These are phyloP conservation scores for Tolypocladium inflatum DNA, from an alignment of 2,329 filamentous ascomycete species.

Conservation along the genomic window DNA sequence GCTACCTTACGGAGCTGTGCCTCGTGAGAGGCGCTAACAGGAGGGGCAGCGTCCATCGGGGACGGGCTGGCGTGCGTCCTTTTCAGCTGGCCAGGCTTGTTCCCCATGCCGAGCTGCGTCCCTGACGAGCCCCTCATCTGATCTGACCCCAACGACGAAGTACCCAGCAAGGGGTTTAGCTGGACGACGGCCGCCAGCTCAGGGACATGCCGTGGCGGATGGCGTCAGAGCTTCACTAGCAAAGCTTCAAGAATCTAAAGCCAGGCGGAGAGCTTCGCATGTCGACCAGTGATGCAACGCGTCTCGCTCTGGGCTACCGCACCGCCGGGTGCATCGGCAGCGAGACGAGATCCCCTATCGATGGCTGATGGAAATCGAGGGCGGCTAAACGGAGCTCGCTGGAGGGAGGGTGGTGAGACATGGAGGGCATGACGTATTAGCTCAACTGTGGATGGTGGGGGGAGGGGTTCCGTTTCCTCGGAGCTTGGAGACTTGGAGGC, in stretches of 20 bases:
- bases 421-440: constrained; percentile 3
- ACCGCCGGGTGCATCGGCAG: no score
- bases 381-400: no score
- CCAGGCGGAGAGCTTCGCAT: neutral
- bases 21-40: no score
- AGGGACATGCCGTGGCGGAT: neutral
- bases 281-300: neutral
- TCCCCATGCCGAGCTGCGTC: neutral
- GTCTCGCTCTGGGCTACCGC: neutral
- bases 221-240: neutral
- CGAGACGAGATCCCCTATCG: no score
- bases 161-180: neutral
- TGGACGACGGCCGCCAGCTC: neutral
- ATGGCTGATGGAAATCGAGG: no score
- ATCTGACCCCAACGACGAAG: neutral
- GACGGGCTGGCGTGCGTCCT: neutral
- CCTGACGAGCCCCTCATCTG: neutral
- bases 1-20: no score
- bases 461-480: neutral
- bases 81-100: neutral
- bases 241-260: neutral
- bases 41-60: neutral
- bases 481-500: neutral
- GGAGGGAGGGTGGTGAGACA: no score
- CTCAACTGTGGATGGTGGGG: neutral